Evolutionary conservation across 345 rosid species (phyloP).

Genomic region (Pelargonium nanum): DNA sequence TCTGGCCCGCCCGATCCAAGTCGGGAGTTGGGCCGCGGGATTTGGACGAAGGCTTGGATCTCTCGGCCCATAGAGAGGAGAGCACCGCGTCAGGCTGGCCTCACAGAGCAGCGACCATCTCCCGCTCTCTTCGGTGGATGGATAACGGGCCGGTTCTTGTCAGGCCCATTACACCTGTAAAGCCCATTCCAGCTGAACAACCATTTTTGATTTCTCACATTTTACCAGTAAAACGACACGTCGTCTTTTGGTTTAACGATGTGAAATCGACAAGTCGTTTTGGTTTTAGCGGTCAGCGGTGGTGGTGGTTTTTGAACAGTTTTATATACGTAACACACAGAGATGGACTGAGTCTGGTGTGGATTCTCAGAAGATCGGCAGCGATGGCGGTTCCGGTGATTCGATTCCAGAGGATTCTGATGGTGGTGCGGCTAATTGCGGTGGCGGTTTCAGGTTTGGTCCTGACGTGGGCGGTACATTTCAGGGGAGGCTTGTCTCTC

Average conservation of each 20-base stretch:
- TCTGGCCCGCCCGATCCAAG: slow-evolving; percentile 18
- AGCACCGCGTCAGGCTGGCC: slow-evolving; percentile 20
- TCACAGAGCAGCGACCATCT: slow-evolving; percentile 20
- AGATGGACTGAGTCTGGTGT: neutral
- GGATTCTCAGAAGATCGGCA: neutral
- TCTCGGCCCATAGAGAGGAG: slow-evolving; percentile 2
- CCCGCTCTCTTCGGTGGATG: slow-evolving; percentile 18
- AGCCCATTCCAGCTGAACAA: too few species aligned
- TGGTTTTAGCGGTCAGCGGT: too few species aligned
- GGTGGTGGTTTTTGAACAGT: too few species aligned
- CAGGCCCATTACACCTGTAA: neutral
- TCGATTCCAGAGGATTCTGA: neutral
- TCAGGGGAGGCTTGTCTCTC: slow-evolving; percentile 12
- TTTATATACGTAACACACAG: too few species aligned
- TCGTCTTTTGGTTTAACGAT: too few species aligned
- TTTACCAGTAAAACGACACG: too few species aligned
- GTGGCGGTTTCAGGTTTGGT: slow-evolving; percentile 5
- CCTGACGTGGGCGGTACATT: slow-evolving; percentile 8
- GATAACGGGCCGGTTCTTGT: slow-evolving; percentile 11
- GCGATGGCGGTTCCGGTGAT: slow-evolving; percentile 3
- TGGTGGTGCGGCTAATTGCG: slow-evolving; percentile 3
- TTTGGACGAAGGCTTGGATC: slow-evolving; percentile 6
- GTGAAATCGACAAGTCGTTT: too few species aligned
- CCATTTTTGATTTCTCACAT: too few species aligned
- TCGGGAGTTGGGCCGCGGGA: slow-evolving; percentile 4